These are phyloP conservation scores for Glonium stellatum DNA, from an alignment of 495 filamentous ascomycete genomes.

Conservation along the genomic window DNA sequence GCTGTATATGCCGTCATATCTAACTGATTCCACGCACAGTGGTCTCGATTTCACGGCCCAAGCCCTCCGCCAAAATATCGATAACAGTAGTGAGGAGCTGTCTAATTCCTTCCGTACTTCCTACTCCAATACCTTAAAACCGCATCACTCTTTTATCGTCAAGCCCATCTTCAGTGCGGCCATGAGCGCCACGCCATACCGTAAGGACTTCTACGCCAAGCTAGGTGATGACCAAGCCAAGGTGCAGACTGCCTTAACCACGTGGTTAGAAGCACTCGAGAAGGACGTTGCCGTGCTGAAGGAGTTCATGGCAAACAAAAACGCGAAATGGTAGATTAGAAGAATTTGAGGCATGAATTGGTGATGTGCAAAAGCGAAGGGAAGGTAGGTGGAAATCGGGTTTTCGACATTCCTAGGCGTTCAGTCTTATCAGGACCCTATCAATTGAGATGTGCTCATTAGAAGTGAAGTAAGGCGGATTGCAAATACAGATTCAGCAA, in stretches of 20 bases:
- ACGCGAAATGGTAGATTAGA: constrained; percentile 23
- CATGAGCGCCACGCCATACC: constrained; percentile 87
- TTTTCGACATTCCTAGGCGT: too few species aligned
- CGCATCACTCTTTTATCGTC: constrained; percentile 77
- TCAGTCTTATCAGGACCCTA: too few species aligned
- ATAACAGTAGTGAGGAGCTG: constrained; percentile 63
- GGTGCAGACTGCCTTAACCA: constrained; percentile 52
- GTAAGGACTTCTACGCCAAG: constrained; percentile 83
- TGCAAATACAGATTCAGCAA: too few species aligned
- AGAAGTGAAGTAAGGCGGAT: too few species aligned
- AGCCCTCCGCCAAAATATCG: constrained; percentile 70
- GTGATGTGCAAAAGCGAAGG: too few species aligned
- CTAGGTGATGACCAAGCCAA: constrained; percentile 60
- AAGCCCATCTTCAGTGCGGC: constrained; percentile 87
- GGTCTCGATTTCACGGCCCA: constrained; percentile 87
- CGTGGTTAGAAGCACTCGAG: constrained; percentile 70
- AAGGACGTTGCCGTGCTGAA: constrained; percentile 41
- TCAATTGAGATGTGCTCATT: too few species aligned
- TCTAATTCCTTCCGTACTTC: constrained; percentile 76
- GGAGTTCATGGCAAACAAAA: constrained; percentile 33
- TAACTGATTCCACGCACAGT: constrained; percentile 38
- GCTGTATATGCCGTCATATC: not conserved
- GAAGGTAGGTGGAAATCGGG: too few species aligned
- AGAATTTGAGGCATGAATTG: too few species aligned
- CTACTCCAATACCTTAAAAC: constrained; percentile 80